Conservation (phyloP, 139 green algal genomes). For the Tetraselmis chui region DNA sequence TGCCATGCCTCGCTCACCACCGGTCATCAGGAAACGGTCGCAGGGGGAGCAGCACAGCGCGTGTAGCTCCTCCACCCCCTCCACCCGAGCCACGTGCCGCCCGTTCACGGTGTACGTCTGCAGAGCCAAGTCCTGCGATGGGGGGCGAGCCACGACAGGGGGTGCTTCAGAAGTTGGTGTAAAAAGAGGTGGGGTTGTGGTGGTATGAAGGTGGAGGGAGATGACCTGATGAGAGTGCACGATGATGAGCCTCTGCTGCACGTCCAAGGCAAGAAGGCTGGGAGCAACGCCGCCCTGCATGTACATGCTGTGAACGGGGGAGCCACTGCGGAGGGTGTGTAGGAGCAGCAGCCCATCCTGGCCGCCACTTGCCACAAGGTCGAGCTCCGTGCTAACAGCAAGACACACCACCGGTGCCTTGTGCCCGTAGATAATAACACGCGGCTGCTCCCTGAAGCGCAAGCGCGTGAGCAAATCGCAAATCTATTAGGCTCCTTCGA, state of each 20-base stretch:
- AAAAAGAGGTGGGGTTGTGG: background rate
- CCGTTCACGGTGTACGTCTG: slow-evolving; percentile 41
- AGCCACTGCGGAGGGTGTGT: slow-evolving; percentile 45
- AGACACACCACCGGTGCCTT: slow-evolving; percentile 43
- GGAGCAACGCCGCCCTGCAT: slow-evolving; percentile 3
- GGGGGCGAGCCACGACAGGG: background rate
- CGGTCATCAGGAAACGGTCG: slow-evolving; percentile 34
- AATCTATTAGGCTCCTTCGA: too few relatives aligned
- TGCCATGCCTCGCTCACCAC: slow-evolving; percentile 30
- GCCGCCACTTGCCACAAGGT: slow-evolving; percentile 39
- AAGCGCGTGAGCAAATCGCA: background rate
- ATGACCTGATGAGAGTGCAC: slow-evolving; percentile 22
- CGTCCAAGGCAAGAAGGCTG: slow-evolving; percentile 13
- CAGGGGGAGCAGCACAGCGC: slow-evolving; percentile 25
- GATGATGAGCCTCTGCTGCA: slow-evolving; percentile 23
- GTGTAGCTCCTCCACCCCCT: slow-evolving; percentile 32
- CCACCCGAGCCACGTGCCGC: slow-evolving; percentile 17
- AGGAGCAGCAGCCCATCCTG: slow-evolving; percentile 44
- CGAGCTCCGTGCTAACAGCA: slow-evolving; percentile 40
- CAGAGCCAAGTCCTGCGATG: slow-evolving; percentile 28
- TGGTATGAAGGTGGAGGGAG: background rate
- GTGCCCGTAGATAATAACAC: slow-evolving; percentile 47
- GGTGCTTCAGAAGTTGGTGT: background rate
- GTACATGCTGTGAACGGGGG: slow-evolving; percentile 24
- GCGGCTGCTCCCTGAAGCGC: slow-evolving; percentile 25